Evolutionary conservation across 1,284 basidiomycete genomes (phyloP).

Genomic region (Sanguinoderma infundibulare): DNA sequence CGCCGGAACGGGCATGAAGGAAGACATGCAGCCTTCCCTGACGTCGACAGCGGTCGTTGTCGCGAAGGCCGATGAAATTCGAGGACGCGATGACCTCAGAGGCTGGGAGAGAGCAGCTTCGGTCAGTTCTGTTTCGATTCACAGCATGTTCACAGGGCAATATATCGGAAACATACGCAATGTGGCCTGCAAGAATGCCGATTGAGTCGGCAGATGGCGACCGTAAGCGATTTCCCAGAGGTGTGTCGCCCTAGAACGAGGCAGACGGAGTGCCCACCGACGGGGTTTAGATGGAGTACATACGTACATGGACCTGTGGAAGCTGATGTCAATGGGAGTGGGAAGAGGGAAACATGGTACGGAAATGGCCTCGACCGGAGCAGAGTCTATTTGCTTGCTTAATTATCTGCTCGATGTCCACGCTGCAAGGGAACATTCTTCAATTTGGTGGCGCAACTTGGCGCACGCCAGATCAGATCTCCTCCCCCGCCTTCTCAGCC

Average conservation of each 20-base stretch:
- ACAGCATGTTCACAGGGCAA: conserved; percentile 8
- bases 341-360: neutral
- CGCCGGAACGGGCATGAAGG: conserved; percentile 6
- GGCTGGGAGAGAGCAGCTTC: neutral
- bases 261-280: neutral
- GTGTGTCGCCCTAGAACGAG: conserved; percentile 1
- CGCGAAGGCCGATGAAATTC: conserved; percentile 1
- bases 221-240: neutral
- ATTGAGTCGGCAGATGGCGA: conserved; percentile 10
- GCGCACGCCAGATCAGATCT: conserved; percentile 16
- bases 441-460: neutral
- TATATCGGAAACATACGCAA: conserved; percentile 17
- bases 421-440: neutral
- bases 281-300: neutral
- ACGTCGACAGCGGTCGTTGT: neutral
- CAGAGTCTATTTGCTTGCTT: conserved; percentile 15
- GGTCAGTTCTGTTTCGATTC: conserved; percentile 9
- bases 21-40: conserved; percentile 6
- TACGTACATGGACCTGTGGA: neutral
- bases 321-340: neutral
- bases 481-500: neutral
- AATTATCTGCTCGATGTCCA: neutral
- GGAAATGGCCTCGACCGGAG: conserved; percentile 2
- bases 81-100: conserved; percentile 8
- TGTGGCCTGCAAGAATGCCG: conserved; percentile 3